Conservation (phyloP, 345 rosid species). For the Euphorbia pulcherrima region DNA sequence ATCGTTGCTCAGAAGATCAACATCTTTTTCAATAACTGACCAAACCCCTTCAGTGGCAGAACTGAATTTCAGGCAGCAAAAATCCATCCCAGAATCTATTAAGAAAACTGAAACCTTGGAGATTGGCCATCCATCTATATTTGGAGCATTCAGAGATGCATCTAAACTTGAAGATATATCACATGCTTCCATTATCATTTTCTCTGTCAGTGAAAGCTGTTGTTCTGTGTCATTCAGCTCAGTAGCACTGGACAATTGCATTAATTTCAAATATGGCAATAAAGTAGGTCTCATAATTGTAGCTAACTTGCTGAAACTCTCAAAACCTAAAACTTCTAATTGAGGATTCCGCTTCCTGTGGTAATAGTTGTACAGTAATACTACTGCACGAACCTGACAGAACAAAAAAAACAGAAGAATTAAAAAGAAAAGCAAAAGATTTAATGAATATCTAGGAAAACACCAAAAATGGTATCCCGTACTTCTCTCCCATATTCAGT, state of each 20-base stretch:
- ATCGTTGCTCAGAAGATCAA: slow-evolving; percentile 24
- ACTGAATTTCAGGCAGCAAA: slow-evolving; percentile 48
- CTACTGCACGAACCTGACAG: slow-evolving; percentile 66
- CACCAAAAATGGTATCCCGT: background rate
- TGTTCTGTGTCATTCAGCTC: slow-evolving; percentile 34
- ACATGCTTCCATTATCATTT: slow-evolving; percentile 63
- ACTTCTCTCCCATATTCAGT: background rate
- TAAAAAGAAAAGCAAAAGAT: background rate
- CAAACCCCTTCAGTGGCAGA: slow-evolving; percentile 58
- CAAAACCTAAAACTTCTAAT: slow-evolving; percentile 45
- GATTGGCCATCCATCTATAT: slow-evolving; percentile 51
- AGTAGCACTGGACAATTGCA: slow-evolving; percentile 36
- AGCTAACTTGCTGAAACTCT: slow-evolving; percentile 60
- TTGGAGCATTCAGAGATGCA: slow-evolving; percentile 39
- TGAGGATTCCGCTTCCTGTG: slow-evolving; percentile 53
- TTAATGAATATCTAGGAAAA: background rate
- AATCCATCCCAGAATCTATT: slow-evolving; percentile 49
- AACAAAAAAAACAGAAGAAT: slow-evolving; percentile 6
- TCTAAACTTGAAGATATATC: slow-evolving; percentile 47
- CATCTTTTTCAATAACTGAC: slow-evolving; percentile 64
- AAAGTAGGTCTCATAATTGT: slow-evolving; percentile 48
- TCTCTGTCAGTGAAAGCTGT: slow-evolving; percentile 50
- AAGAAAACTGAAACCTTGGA: slow-evolving; percentile 55
- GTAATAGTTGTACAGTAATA: slow-evolving; percentile 67
- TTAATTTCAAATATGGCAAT: slow-evolving; percentile 41